Percentiles rank a stretch among this genome's conserved stretches.
phyloP scores from a whole-genome alignment of 495 filamentous ascomycete species.

The Xanthoparmelia taractica region DNA sequence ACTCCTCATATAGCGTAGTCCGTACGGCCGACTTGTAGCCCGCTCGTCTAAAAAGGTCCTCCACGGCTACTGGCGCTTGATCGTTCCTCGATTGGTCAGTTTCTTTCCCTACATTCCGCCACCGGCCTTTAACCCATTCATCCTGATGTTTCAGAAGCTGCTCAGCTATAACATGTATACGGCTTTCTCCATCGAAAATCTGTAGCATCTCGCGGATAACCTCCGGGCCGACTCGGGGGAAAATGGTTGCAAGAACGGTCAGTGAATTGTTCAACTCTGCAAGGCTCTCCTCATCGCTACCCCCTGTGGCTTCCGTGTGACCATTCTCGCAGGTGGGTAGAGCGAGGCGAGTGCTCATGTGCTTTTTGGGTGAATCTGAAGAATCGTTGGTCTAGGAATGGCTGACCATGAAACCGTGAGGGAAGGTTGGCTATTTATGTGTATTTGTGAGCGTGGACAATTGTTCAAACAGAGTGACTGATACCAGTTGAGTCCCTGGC shows the following conservation, averaged over 20 bases:
- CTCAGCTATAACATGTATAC: slow-evolving; percentile 78
- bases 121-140: slow-evolving; percentile 66
- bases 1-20: slow-evolving; percentile 60
- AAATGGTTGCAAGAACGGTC: slow-evolving; percentile 61
- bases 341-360: slow-evolving; percentile 11
- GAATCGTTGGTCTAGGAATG: background rate
- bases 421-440: too few relatives aligned
- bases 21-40: slow-evolving; percentile 68
- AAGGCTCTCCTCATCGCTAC: slow-evolving; percentile 47
- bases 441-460: background rate
- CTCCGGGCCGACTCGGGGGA: slow-evolving; percentile 80
- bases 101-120: slow-evolving; percentile 43
- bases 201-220: slow-evolving; percentile 87
- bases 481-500: too few relatives aligned
- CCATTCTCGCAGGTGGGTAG: background rate
- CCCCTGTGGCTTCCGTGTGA: background rate
- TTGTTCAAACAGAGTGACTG: background rate
- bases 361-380: background rate
- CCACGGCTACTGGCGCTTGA: slow-evolving; percentile 41
- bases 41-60: slow-evolving; percentile 66
- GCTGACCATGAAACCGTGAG: background rate
- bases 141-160: slow-evolving; percentile 70
- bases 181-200: slow-evolving; percentile 72
- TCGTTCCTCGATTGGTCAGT: slow-evolving; percentile 10
- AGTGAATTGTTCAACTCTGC: slow-evolving; percentile 69